These are phyloP conservation scores for Suillus brevipes DNA, from an alignment of 768 basidiomycete species.

Conservation along the genomic window DNA sequence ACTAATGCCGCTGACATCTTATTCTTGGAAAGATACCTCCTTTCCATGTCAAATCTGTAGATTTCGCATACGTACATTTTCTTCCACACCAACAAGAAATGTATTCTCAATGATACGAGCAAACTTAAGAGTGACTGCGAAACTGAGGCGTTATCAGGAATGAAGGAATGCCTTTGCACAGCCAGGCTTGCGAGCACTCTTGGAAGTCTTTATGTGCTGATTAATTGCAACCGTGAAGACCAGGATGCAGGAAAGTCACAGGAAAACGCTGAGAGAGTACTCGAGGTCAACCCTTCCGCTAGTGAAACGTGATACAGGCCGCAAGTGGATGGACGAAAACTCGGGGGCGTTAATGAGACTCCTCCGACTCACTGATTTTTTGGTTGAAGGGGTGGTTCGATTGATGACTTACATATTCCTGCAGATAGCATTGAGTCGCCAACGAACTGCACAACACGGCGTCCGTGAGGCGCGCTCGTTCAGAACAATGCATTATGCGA, in stretches of 20 bases:
- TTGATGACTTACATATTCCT: neutral
- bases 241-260: neutral
- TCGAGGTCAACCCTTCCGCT: neutral
- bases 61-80: neutral
- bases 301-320: neutral
- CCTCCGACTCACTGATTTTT: slow-evolving; percentile 2
- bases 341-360: neutral
- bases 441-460: neutral
- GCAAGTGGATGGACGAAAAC: neutral
- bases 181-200: neutral
- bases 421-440: neutral
- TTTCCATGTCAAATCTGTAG: slow-evolving; percentile 18
- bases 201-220: neutral
- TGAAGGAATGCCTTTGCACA: neutral
- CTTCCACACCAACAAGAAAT: neutral
- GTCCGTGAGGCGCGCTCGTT: neutral
- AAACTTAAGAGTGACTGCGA: slow-evolving; percentile 15
- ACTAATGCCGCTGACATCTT: slow-evolving; percentile 40
- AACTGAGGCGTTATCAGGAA: slow-evolving; percentile 2
- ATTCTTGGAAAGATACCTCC: slow-evolving; percentile 38
- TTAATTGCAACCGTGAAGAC: neutral
- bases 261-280: neutral
- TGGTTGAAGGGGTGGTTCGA: neutral
- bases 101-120: neutral
- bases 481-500: neutral